Evolutionary conservation across 2,329 filamentous ascomycete species (phyloP), one percentile per base, ranked within the genome.

Genomic region (Chlorencoelia australis): DNA sequence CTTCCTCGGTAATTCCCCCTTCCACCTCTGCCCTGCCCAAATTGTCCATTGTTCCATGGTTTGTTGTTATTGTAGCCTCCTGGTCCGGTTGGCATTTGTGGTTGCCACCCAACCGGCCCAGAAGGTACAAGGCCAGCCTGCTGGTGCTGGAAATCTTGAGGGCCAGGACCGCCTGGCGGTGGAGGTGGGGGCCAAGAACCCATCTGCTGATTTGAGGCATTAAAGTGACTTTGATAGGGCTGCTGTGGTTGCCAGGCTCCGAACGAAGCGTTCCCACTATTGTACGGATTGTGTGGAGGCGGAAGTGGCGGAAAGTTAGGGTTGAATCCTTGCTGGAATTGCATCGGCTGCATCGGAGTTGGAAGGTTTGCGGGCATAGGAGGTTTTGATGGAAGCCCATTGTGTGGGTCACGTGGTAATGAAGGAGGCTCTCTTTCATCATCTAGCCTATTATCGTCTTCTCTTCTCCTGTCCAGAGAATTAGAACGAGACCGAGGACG

Each of bases 1-100:
- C 49, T 37, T 26, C 51, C 50, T 37, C 50, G 37, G 44, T 51
- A 51, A 29, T 45, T 44, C 35, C 51, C 51, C 33, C 48, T 44
- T 6, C 51, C 47, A 25, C 48, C 47, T 31, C 52, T 42, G n/a
- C 41, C 44, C 18, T 39, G 36, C 4, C 30, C 30, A 16, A 35
- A 32, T 22, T 39, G 37, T 19, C 28, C 39, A 28, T 45, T 45
- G 25, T 51, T 51, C 49, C 49, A 51, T 36, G 42, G 49, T 36
- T 43, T 45, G 13, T 40, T 30, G 32, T 46, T 49, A 30, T 43
- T 42, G 26, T 47, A 48, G 17, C 47, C 47, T 44, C 49, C 41
- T 31, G 41, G 30, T 25, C 39, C 35, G 26, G 41, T 43, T 28
- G 35, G 39, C 20, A 16, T 21, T 4, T 18, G 25, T 4, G 33